Evolutionary conservation across 2,329 filamentous ascomycete genomes (phyloP).

Genomic region (Paracamarosporium sp.): DNA sequence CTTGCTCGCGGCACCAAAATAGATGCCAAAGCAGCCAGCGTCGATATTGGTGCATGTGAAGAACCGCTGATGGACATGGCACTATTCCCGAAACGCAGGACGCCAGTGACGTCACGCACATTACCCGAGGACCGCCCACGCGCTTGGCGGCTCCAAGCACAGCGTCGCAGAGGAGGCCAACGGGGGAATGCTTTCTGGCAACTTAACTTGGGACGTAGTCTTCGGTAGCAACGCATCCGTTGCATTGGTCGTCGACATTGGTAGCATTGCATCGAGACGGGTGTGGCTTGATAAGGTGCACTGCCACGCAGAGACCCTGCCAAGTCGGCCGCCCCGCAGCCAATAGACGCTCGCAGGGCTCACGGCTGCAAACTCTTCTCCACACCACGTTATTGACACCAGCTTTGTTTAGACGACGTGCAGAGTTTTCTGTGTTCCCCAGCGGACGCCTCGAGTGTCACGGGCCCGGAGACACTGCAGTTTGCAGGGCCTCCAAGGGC

Average conservation of each 20-base stretch:
- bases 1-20: not conserved
- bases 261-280: not conserved
- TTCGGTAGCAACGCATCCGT: not conserved
- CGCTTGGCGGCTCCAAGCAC: not conserved
- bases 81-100: not conserved
- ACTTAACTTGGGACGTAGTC: not conserved
- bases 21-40: not conserved
- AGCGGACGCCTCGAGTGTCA: not conserved
- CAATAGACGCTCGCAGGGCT: not conserved
- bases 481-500: not conserved
- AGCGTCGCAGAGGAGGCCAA: not conserved
- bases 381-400: not conserved
- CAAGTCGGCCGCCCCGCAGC: not conserved
- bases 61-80: not conserved
- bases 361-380: not conserved
- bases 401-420: not conserved
- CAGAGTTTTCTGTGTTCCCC: conserved; percentile 4
- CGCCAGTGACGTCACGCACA: not conserved
- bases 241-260: not conserved
- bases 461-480: not conserved
- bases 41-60: not conserved
- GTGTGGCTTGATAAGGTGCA: not conserved
- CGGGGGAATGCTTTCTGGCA: not conserved
- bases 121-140: not conserved
- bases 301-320: conserved; percentile 2